These are phyloP conservation scores for Polymyxa betae DNA, from an alignment of 208 protist genomes.

Conservation along the genomic window DNA sequence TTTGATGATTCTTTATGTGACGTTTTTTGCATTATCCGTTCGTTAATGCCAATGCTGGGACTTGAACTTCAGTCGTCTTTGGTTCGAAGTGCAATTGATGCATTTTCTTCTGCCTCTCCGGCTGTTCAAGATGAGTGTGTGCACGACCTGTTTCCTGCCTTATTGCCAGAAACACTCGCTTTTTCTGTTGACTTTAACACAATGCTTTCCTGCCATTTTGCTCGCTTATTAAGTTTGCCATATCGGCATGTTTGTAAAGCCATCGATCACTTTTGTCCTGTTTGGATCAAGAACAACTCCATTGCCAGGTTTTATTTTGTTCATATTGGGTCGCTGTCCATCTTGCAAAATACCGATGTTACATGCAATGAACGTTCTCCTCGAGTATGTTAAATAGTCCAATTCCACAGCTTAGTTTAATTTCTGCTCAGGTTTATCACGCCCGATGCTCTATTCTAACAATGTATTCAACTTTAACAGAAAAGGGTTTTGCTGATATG, in stretches of 20 bases:
- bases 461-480: not conserved
- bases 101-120: not conserved
- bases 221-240: not conserved
- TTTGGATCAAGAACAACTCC: not conserved
- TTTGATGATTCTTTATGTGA: not conserved
- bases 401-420: not conserved
- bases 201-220: not conserved
- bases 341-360: not conserved
- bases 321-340: not conserved
- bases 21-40: not conserved
- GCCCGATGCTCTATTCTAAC: not conserved
- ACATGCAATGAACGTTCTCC: not conserved
- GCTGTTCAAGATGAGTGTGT: not conserved
- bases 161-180: not conserved
- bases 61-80: not conserved
- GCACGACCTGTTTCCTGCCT: not conserved
- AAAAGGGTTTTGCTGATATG: constrained; percentile 10
- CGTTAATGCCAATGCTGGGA: not conserved
- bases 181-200: not conserved
- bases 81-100: not conserved
- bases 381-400: not conserved
- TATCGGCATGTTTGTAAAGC: not conserved
- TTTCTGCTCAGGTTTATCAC: not conserved
- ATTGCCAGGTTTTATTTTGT: not conserved
- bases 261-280: not conserved